phyloP scores from a whole-genome alignment of 2,329 filamentous ascomycete species.

The Parafenestella ontariensis region DNA sequence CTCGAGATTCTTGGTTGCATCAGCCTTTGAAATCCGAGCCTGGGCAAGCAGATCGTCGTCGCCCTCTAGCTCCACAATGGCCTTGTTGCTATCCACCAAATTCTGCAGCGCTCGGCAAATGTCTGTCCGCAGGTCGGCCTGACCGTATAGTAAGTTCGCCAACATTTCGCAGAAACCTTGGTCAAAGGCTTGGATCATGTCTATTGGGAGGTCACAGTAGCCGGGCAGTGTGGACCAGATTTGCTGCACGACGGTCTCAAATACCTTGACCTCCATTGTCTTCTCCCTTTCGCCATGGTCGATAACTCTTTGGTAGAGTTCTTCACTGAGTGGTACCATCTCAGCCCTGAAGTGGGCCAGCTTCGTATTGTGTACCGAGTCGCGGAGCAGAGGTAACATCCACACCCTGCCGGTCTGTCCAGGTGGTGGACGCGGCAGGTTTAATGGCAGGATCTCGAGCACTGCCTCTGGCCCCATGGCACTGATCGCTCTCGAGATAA shows the following conservation, averaged over 20 bases:
- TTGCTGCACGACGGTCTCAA: conserved; percentile 93
- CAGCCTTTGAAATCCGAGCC: conserved; percentile 75
- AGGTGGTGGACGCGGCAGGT: conserved; percentile 77
- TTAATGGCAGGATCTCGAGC: conserved; percentile 82
- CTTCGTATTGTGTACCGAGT: conserved; percentile 87
- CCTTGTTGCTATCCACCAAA: conserved; percentile 89
- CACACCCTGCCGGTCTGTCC: conserved; percentile 88
- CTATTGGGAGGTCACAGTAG: conserved; percentile 91
- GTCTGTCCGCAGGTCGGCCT: conserved; percentile 84
- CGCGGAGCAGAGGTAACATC: conserved; percentile 90
- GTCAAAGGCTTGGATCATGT: conserved; percentile 75
- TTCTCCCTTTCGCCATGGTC: conserved; percentile 84
- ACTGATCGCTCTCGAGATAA: conserved; percentile 84
- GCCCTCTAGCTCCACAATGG: conserved; percentile 72
- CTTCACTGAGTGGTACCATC: conserved; percentile 87
- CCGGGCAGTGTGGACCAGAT: conserved; percentile 94
- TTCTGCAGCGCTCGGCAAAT: conserved; percentile 86
- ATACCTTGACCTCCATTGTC: conserved; percentile 96
- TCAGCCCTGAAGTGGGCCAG: conserved; percentile 84
- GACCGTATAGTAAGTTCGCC: conserved; percentile 90
- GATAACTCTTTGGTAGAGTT: conserved; percentile 86
- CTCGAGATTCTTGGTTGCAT: conserved; percentile 80
- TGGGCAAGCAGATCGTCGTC: conserved; percentile 78
- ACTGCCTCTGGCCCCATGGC: conserved; percentile 90
- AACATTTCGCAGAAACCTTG: conserved; percentile 88